Evolutionary conservation across 2,329 filamentous ascomycete genomes (phyloP).

Genomic region (Diaporthe destruens): DNA sequence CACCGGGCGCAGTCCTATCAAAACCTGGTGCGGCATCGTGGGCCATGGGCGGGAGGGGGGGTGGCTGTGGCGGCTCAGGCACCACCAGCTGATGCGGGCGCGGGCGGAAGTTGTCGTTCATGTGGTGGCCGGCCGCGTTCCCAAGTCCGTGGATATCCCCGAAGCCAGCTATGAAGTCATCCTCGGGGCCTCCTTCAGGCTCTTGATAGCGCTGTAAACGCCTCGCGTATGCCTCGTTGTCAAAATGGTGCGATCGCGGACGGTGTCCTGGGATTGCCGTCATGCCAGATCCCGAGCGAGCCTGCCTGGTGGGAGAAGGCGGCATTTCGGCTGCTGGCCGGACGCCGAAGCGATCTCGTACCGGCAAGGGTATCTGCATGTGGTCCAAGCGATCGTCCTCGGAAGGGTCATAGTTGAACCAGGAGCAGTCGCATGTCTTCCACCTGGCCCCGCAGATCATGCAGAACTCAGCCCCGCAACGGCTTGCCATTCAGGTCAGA

Average conservation of each 20-base stretch:
- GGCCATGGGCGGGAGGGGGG: constrained; percentile 31
- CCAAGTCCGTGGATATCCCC: constrained; percentile 59
- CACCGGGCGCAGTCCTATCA: constrained; percentile 53
- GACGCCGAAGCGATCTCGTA: constrained; percentile 43
- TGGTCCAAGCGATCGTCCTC: constrained; percentile 68
- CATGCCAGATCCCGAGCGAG: constrained; percentile 46
- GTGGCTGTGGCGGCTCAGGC: constrained; percentile 51
- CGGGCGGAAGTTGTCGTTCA: constrained; percentile 70
- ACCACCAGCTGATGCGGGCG: constrained; percentile 53
- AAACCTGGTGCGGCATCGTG: constrained; percentile 47
- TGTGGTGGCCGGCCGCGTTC: constrained; percentile 68
- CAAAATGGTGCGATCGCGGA: constrained; percentile 54
- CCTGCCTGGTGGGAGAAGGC: constrained; percentile 51
- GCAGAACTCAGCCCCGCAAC: constrained; percentile 87
- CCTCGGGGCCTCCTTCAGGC: constrained; percentile 52
- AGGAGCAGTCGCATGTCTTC: constrained; percentile 86
- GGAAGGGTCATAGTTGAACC: constrained; percentile 75
- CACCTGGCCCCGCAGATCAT: constrained; percentile 86
- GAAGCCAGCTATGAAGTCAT: constrained; percentile 53
- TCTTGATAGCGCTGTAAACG: constrained; percentile 53
- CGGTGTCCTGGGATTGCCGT: constrained; percentile 45
- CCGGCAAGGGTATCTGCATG: constrained; percentile 60
- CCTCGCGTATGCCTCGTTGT: constrained; percentile 59
- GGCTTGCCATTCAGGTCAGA: constrained; percentile 56
- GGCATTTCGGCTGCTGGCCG: constrained; percentile 37